Evolutionary conservation across 345 rosid species (phyloP).

Genomic region (Psidium guajava): DNA sequence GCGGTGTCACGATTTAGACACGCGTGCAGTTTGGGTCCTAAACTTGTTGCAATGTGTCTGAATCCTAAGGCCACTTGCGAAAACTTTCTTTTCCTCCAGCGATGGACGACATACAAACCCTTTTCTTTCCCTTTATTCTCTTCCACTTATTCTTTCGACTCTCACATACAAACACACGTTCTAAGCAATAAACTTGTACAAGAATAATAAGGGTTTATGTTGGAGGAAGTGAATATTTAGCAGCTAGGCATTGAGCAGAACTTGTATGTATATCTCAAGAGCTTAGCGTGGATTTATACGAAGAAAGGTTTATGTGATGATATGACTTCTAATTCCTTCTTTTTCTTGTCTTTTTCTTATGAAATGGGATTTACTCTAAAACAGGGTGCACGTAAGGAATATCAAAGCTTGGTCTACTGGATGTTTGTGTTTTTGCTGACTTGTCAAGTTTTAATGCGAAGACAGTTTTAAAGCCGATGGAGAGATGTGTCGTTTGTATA

Average conservation of each 20-base stretch:
- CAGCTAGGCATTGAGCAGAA: neutral
- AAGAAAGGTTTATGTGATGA: neutral
- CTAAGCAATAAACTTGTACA: neutral
- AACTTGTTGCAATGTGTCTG: neutral
- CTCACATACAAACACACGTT: neutral
- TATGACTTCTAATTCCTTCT: neutral
- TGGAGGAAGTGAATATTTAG: neutral
- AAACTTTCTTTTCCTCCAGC: neutral
- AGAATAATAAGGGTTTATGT: neutral
- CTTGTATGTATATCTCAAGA: neutral
- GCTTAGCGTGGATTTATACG: neutral
- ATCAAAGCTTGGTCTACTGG: conserved; percentile 50
- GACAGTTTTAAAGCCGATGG: conserved; percentile 30
- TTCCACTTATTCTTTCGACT: neutral
- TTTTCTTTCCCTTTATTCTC: neutral
- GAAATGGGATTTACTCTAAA: conserved; percentile 21
- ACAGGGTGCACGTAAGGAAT: conserved; percentile 57
- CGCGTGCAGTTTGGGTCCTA: neutral
- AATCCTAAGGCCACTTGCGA: neutral
- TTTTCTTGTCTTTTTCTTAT: neutral
- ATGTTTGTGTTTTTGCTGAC: conserved; percentile 56
- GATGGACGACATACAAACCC: neutral
- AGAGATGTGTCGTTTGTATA: conserved; percentile 14
- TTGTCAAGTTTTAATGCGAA: conserved; percentile 50
- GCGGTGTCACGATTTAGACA: neutral